Conservation (phyloP, 129 eudicot genomes). For the Saposhnikovia divaricata region DNA sequence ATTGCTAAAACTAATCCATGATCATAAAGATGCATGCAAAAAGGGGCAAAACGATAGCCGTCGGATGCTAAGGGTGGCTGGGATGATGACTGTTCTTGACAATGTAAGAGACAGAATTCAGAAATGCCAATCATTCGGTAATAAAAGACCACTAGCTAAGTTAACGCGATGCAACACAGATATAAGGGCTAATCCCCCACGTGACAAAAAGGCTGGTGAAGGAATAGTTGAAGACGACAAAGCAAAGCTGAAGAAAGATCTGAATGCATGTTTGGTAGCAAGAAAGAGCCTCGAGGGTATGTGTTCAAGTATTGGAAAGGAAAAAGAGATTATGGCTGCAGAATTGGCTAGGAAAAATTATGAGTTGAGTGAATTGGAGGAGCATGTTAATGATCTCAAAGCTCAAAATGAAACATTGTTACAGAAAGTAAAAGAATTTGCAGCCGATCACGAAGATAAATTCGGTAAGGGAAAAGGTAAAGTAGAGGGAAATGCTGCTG, state of each 20-base stretch:
- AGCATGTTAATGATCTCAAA: conserved; percentile 48
- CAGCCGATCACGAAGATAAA: conserved; percentile 26
- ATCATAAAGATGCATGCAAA: conserved; percentile 69
- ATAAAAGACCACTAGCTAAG: conserved; percentile 29
- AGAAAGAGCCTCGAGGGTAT: conserved; percentile 62
- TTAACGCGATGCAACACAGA: conserved; percentile 41
- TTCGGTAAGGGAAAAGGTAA: conserved; percentile 14
- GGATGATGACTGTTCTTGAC: conserved; percentile 86
- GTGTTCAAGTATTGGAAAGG: conserved; percentile 78
- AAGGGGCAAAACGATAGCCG: conserved; percentile 45
- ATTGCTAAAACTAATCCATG: conserved; percentile 64
- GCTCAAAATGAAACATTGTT: conserved; percentile 51
- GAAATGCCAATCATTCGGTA: conserved; percentile 60
- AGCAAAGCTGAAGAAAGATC: conserved; percentile 37
- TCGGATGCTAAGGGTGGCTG: conserved; percentile 75
- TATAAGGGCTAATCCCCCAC: conserved; percentile 25
- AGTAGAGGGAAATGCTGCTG: conserved; percentile 24
- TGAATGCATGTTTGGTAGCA: conserved; percentile 44
- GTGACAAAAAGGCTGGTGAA: conserved; percentile 20
- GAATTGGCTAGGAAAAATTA: conserved; percentile 61
- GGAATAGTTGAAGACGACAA: conserved; percentile 38
- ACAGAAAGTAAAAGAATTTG: conserved; percentile 44
- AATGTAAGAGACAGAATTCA: conserved; percentile 57
- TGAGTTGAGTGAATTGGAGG: conserved; percentile 59
- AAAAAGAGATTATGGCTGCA: conserved; percentile 76